A percentile compares a stretch with the other conserved stretches of the same genome.
These are phyloP conservation scores for Verticillium nubilum DNA, from an alignment of 2,329 filamentous ascomycete species.

Conservation along the genomic window DNA sequence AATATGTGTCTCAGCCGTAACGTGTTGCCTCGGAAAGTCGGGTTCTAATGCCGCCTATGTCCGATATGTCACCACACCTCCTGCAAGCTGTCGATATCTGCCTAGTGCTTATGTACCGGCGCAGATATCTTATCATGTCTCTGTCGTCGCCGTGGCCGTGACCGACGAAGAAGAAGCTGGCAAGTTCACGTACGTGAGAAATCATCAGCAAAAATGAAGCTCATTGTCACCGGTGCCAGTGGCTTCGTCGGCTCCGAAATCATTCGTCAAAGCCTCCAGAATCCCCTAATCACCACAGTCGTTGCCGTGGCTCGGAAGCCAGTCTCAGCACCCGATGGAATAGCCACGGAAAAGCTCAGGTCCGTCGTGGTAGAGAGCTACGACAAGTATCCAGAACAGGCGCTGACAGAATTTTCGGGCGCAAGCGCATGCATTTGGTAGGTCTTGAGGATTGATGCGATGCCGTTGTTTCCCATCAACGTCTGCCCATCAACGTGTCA, in stretches of 20 bases:
- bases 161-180: slow-evolving; percentile 1
- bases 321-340: slow-evolving; percentile 19
- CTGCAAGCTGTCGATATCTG: no score
- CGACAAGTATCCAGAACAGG: slow-evolving; percentile 29
- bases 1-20: no score
- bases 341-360: slow-evolving; percentile 29
- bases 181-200: not conserved
- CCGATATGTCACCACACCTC: no score
- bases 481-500: no score
- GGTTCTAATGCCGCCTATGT: no score
- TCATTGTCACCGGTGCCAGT: slow-evolving; percentile 35
- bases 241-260: slow-evolving; percentile 37
- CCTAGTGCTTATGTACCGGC: no score
- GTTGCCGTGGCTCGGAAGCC: slow-evolving; percentile 34
- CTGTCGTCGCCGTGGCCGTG: no score
- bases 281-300: slow-evolving; percentile 29
- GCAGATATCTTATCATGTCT: no score
- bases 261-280: slow-evolving; percentile 33
- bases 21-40: no score
- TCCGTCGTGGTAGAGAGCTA: slow-evolving; percentile 34
- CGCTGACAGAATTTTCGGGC: slow-evolving; percentile 30
- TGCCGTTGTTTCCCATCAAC: no score
- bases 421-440: slow-evolving; percentile 39
- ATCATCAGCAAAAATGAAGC: slow-evolving; percentile 31
- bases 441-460: not conserved